Percentiles rank a stretch among this genome's conserved stretches.
These are phyloP conservation scores for Oryza longistaminata DNA, from an alignment of 176 grass and related monocot genomes.

Conservation along the genomic window DNA sequence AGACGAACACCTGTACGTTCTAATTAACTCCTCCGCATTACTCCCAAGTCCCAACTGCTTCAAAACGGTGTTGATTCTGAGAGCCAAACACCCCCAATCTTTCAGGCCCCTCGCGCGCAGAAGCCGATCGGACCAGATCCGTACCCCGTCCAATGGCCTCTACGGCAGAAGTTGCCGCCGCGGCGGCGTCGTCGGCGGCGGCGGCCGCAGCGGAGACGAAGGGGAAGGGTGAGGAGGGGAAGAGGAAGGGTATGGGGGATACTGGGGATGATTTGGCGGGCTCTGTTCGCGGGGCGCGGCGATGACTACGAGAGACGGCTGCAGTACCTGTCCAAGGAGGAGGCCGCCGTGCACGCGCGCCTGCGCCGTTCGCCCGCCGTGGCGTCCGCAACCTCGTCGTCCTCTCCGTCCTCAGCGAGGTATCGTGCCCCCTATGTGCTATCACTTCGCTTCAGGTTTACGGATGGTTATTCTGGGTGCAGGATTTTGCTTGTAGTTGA, in stretches of 20 bases:
- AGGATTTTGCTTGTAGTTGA: neutral
- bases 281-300: slow-evolving; percentile 40
- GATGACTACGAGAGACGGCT: slow-evolving; percentile 66
- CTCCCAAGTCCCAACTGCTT: neutral
- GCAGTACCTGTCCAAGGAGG: slow-evolving; percentile 70
- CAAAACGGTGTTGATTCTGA: neutral
- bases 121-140: neutral
- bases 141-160: slow-evolving; percentile 26
- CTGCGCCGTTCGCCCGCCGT: slow-evolving; percentile 45
- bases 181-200: neutral
- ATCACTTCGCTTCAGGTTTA: neutral
- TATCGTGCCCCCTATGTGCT: slow-evolving; percentile 19
- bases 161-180: slow-evolving; percentile 3
- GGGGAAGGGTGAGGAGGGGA: neutral
- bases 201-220: neutral
- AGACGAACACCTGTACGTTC: too few relatives aligned
- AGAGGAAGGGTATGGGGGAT: slow-evolving; percentile 30
- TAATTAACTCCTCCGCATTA: neutral
- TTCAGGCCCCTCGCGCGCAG: neutral
- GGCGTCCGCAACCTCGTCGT: slow-evolving; percentile 53
- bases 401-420: slow-evolving; percentile 50
- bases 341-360: slow-evolving; percentile 54
- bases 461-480: neutral
- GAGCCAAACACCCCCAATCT: neutral
- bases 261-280: slow-evolving; percentile 42